A percentile compares a stretch with the other conserved stretches of the same genome.
Evolutionary conservation across 73 alveolate genomes (phyloP).

Genomic region (Paramecium caudatum): DNA sequence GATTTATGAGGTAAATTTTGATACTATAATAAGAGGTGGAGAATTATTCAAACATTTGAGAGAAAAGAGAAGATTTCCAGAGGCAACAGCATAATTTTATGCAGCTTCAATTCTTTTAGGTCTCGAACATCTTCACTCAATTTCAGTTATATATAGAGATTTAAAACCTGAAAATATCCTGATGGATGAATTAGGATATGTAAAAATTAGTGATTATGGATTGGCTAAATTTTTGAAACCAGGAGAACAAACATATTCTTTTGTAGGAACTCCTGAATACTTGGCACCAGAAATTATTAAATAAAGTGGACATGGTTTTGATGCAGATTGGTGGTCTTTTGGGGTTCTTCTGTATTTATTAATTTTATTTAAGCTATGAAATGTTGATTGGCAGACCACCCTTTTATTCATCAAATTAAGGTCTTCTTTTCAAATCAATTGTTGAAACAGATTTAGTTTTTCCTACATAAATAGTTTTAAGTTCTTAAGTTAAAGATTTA

Average conservation of each 20-base stretch:
- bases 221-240: slow-evolving; percentile 84
- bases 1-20: slow-evolving; percentile 80
- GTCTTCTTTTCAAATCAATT: slow-evolving; percentile 89
- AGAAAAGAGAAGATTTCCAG: slow-evolving; percentile 89
- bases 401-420: slow-evolving; percentile 90
- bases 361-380: slow-evolving; percentile 85
- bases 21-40: slow-evolving; percentile 80
- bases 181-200: slow-evolving; percentile 92
- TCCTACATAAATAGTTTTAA: slow-evolving; percentile 87
- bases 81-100: slow-evolving; percentile 87
- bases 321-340: slow-evolving; percentile 88
- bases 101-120: slow-evolving; percentile 93
- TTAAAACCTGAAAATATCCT: slow-evolving; percentile 96
- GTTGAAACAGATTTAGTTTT: slow-evolving; percentile 89
- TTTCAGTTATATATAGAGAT: slow-evolving; percentile 91
- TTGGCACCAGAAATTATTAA: slow-evolving; percentile 90
- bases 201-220: slow-evolving; percentile 96
- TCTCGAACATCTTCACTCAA: slow-evolving; percentile 92
- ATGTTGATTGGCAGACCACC: slow-evolving; percentile 99
- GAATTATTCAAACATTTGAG: slow-evolving; percentile 89
- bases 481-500: slow-evolving; percentile 84
- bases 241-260: slow-evolving; percentile 79
- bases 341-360: slow-evolving; percentile 78
- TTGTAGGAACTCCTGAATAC: slow-evolving; percentile 93
- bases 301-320: slow-evolving; percentile 83